A percentile compares a stretch with the other conserved stretches of the same genome.
phyloP scores from a whole-genome alignment of 495 filamentous ascomycete genomes.

The Aspergillus olivimuriae region DNA sequence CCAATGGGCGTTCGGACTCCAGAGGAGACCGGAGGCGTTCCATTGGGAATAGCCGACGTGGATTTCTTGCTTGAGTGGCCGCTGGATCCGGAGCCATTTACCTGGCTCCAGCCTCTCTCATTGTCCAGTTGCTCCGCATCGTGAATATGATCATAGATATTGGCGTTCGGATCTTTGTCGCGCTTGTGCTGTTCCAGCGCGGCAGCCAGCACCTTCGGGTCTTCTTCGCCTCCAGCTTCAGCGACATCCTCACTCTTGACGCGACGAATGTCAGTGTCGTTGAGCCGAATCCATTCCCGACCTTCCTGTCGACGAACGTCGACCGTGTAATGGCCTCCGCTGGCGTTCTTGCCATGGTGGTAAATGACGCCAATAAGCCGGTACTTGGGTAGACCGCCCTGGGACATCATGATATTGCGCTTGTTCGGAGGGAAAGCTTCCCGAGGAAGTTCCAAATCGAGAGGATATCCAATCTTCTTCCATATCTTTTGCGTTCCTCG shows the following conservation, averaged over 20 bases:
- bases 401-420: constrained; percentile 54
- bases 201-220: constrained; percentile 60
- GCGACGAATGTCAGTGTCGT: constrained; percentile 86
- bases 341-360: constrained; percentile 93
- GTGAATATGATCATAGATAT: constrained; percentile 66
- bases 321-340: constrained; percentile 93
- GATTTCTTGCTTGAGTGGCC: constrained; percentile 53
- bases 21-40: constrained; percentile 44
- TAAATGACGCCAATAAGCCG: constrained; percentile 88
- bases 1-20: constrained; percentile 54
- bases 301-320: constrained; percentile 92
- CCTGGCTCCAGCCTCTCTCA: constrained; percentile 80
- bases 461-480: constrained; percentile 94
- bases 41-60: constrained; percentile 60
- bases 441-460: constrained; percentile 88
- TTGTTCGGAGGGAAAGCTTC: constrained; percentile 80
- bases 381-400: constrained; percentile 70
- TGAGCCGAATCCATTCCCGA: constrained; percentile 89
- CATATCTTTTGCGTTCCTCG: constrained; percentile 91
- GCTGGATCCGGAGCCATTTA: constrained; percentile 51
- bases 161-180: constrained; percentile 48
- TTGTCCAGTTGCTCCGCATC: constrained; percentile 50
- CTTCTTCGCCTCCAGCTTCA: constrained; percentile 74
- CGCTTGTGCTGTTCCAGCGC: constrained; percentile 60
- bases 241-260: constrained; percentile 87